Evolutionary conservation across 257 asterid species (phyloP).

Genomic region (Solanum boliviense): DNA sequence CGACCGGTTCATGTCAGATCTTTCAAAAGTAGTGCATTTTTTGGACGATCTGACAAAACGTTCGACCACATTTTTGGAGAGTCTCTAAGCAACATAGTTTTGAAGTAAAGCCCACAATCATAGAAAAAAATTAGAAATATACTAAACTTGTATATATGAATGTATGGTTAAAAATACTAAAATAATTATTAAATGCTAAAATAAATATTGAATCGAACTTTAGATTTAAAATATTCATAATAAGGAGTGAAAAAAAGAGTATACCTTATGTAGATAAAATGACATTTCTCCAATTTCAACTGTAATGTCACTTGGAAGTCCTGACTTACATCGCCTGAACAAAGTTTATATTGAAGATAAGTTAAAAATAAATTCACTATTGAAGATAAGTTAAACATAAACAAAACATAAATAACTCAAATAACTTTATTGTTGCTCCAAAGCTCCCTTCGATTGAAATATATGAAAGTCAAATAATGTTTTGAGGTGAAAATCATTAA

Average conservation of each 20-base stretch:
- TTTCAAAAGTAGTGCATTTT: not conserved
- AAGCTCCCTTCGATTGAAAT: not conserved
- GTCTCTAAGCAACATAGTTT: not conserved
- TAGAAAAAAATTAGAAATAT: not conserved
- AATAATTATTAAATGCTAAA: no score
- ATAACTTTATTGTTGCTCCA: not conserved
- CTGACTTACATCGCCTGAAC: constrained; percentile 65
- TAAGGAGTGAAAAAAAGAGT: not conserved
- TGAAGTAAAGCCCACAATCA: not conserved
- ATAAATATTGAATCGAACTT: not conserved
- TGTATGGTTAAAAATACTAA: no score
- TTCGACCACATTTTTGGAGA: not conserved
- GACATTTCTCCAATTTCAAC: constrained; percentile 79
- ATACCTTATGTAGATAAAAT: constrained; percentile 87
- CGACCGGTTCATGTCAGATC: not conserved
- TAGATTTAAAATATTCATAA: not conserved
- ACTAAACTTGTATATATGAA: not conserved
- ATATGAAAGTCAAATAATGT: not conserved
- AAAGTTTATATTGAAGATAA: not conserved
- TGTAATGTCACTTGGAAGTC: constrained; percentile 70
- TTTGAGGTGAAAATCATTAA: not conserved
- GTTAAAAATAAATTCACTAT: not conserved
- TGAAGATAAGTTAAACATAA: not conserved
- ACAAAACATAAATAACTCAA: no score
- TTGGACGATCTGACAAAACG: not conserved